A percentile compares a stretch with the other conserved stretches of the same genome.
Conservation (phyloP, 1,139 yeast genomes). For the Blastobotrys buckinghamii region DNA sequence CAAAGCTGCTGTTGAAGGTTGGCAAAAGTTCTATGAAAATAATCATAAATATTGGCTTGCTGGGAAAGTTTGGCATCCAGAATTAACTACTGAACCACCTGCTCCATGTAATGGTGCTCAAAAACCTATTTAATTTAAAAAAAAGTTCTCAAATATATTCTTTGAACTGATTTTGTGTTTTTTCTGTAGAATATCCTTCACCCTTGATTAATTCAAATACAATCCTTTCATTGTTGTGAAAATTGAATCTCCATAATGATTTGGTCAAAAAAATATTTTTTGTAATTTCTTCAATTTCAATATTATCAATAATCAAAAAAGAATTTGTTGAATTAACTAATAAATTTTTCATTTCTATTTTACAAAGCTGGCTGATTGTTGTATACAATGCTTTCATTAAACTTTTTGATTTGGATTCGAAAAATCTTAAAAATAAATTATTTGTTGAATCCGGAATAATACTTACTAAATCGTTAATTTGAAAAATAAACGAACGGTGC, state of each 20-base stretch:
- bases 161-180: conserved; percentile 11
- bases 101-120: conserved; percentile 28
- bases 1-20: conserved; percentile 32
- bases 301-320: background rate
- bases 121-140: conserved; percentile 13
- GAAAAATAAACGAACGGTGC: conserved; percentile 50
- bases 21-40: conserved; percentile 50
- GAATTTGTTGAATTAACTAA: conserved; percentile 13
- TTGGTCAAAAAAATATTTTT: conserved; percentile 12
- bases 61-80: conserved; percentile 47
- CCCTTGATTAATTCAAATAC: conserved; percentile 16
- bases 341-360: conserved; percentile 11
- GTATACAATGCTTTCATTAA: background rate
- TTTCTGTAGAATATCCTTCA: conserved; percentile 16
- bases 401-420: background rate
- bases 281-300: background rate
- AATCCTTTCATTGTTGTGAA: conserved; percentile 8
- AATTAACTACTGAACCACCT: conserved; percentile 36
- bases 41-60: conserved; percentile 57
- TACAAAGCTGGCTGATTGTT: background rate
- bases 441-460: background rate
- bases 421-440: background rate
- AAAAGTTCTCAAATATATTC: conserved; percentile 12
- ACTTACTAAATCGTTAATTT: conserved; percentile 36
- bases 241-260: conserved; percentile 20